These are phyloP conservation scores for Hortiboletus campestris DNA, from an alignment of 768 basidiomycete species.

Conservation along the genomic window DNA sequence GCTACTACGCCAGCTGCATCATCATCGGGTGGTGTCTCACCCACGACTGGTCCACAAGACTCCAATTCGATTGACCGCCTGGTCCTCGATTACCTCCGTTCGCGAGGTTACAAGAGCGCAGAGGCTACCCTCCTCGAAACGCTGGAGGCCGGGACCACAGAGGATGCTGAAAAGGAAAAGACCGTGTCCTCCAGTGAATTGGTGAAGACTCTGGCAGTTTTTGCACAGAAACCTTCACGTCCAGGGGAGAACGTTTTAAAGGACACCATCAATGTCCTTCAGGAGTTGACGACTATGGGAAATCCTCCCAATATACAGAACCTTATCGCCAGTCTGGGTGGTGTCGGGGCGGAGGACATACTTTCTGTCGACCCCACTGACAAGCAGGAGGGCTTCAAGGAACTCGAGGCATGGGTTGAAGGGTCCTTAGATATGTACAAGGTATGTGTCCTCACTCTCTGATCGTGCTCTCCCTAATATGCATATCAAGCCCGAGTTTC, in stretches of 20 bases:
- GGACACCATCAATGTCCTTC: slow-evolving; percentile 61
- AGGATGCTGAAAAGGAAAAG: slow-evolving; percentile 40
- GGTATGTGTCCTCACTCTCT: slow-evolving; percentile 41
- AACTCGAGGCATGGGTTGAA: slow-evolving; percentile 86
- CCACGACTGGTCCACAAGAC: slow-evolving; percentile 31
- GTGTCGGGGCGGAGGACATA: slow-evolving; percentile 79
- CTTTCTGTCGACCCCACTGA: slow-evolving; percentile 80
- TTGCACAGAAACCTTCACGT: slow-evolving; percentile 63
- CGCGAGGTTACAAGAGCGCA: slow-evolving; percentile 44
- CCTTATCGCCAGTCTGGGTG: slow-evolving; percentile 73
- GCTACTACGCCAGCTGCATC: slow-evolving; percentile 33
- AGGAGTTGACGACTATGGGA: slow-evolving; percentile 66
- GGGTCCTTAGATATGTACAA: slow-evolving; percentile 90
- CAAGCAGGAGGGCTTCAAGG: slow-evolving; percentile 81
- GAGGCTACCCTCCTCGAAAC: slow-evolving; percentile 44
- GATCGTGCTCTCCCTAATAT: slow-evolving; percentile 9
- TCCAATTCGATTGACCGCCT: slow-evolving; percentile 37
- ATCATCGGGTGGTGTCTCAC: slow-evolving; percentile 34
- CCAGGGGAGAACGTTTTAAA: slow-evolving; percentile 72
- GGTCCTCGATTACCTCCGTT: slow-evolving; percentile 48
- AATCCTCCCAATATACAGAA: slow-evolving; percentile 73
- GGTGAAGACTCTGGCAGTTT: slow-evolving; percentile 60
- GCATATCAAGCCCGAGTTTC: slow-evolving; percentile 75
- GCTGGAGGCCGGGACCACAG: slow-evolving; percentile 31
- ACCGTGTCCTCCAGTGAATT: slow-evolving; percentile 49